These are phyloP conservation scores for Saksenaea oblongispora DNA, from an alignment of 371 early-diverging fungal genomes.

Conservation along the genomic window DNA sequence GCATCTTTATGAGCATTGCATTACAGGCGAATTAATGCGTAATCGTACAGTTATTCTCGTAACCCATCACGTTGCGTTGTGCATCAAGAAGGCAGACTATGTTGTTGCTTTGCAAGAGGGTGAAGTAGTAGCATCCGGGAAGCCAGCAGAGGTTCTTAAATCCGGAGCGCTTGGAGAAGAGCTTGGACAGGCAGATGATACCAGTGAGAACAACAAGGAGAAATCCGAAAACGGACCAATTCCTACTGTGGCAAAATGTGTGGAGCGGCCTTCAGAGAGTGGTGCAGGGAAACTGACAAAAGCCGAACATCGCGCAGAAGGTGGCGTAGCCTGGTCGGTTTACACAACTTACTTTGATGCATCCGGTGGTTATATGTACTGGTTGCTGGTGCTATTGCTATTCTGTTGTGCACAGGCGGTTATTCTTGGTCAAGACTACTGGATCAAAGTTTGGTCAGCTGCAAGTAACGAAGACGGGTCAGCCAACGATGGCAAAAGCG, in stretches of 20 bases:
- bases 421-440: conserved; percentile 60
- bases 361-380: conserved; percentile 63
- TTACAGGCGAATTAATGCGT: conserved; percentile 66
- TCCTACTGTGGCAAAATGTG: conserved; percentile 27
- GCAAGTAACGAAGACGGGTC: conserved; percentile 18
- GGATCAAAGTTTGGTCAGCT: conserved; percentile 62
- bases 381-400: conserved; percentile 48
- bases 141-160: conserved; percentile 43
- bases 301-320: conserved; percentile 69
- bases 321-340: conserved; percentile 60
- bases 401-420: conserved; percentile 54
- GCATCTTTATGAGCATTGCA: conserved; percentile 70
- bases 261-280: conserved; percentile 31
- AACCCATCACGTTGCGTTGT: conserved; percentile 81
- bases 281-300: conserved; percentile 59
- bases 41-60: conserved; percentile 83
- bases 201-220: conserved; percentile 18
- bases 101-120: conserved; percentile 77
- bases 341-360: conserved; percentile 67
- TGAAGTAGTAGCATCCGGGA: conserved; percentile 60
- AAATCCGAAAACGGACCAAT: conserved; percentile 36
- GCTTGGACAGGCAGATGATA: conserved; percentile 17
- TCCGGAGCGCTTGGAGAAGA: conserved; percentile 56
- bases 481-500: neutral
- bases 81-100: conserved; percentile 68